These are phyloP conservation scores for Podospora pseudopauciseta DNA, from an alignment of 495 filamentous ascomycete genomes.

Conservation along the genomic window DNA sequence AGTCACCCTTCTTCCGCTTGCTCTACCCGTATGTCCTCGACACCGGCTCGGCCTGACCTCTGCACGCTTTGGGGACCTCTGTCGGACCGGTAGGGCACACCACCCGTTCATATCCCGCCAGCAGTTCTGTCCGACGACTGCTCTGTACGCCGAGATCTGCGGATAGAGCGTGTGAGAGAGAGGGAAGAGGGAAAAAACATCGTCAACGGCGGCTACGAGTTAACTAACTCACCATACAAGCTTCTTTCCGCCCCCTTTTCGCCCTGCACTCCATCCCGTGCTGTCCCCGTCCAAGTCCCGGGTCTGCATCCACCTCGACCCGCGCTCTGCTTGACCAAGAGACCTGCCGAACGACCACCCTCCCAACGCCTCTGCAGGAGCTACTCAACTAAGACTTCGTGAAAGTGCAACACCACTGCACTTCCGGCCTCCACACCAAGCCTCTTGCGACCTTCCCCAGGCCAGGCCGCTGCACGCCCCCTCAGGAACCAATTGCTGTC, in stretches of 20 bases:
- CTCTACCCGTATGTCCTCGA: conserved; percentile 16
- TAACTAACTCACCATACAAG: neutral
- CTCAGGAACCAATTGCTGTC: conserved; percentile 31
- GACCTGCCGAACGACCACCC: conserved; percentile 27
- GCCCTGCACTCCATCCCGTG: neutral
- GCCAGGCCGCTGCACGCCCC: conserved; percentile 30
- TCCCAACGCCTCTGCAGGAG: conserved; percentile 27
- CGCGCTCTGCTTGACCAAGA: conserved; percentile 17
- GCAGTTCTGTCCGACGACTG: neutral
- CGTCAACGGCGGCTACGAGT: conserved; percentile 1
- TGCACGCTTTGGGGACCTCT: conserved; percentile 17
- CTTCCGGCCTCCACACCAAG: conserved; percentile 16
- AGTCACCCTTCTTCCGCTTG: neutral
- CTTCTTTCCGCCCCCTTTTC: neutral
- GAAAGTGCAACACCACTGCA: conserved; percentile 19
- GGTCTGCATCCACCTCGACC: conserved; percentile 17
- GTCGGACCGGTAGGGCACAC: conserved; percentile 10
- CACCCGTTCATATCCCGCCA: neutral
- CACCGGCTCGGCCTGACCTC: conserved; percentile 17
- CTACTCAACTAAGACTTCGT: conserved; percentile 4
- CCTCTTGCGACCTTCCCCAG: conserved; percentile 22
- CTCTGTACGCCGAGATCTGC: neutral
- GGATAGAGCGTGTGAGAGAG: too few relatives aligned
- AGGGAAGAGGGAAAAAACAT: conserved; percentile 4
- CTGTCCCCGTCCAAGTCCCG: conserved; percentile 8